Evolutionary conservation across 768 basidiomycete species (phyloP), one percentile per base, ranked within the genome.

Genomic region (Hericium erinaceus): DNA sequence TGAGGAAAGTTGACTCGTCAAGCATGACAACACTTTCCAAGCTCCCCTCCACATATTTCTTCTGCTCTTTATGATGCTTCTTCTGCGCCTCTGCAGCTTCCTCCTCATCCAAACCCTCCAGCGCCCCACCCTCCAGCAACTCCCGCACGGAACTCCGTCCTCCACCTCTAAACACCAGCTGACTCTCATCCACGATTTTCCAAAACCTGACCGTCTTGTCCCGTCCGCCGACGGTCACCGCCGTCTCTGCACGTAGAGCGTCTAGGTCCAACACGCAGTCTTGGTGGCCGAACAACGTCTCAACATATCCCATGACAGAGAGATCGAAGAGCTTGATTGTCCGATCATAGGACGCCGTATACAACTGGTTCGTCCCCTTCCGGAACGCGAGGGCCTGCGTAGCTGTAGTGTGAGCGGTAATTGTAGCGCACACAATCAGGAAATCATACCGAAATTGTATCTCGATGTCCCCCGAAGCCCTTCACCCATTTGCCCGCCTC

Each of bases 261-360:
- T 94, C 91, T 5, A 99, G 65, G 4, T 79, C 75, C 15, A 89
- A 74, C 28, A 97, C 82, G 28, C 82, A 80, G 66, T 98, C 95
- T 73, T 98, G 95, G 68, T 99, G 97, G 1, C 97, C 97, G 67
- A 95, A 99, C 4, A 98, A 75, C 8, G 95, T 98, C 69, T 99
- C 95, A 57, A 98, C 87, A 65, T 94, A 93, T 10, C 92, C 93
- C 78, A 95, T 81, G 5, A 91, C 89, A 10, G 74, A 79, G 49
- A 80, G 73, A 68, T 89, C 95, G 70, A 88, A 95, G 2, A 98
- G 76, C 70, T 95, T 95, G 57, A 97, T 67, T 0, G 94, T 93
- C 13, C 95, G 87, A 69, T 98, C 91, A 67, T 85, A 83, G 16
- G 92, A 88, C 40, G 80, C 82, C 16, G 86, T 80, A 71, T 89